phyloP scores from a whole-genome alignment of 345 rosid species.

The Excoecaria cochinchinensis region DNA sequence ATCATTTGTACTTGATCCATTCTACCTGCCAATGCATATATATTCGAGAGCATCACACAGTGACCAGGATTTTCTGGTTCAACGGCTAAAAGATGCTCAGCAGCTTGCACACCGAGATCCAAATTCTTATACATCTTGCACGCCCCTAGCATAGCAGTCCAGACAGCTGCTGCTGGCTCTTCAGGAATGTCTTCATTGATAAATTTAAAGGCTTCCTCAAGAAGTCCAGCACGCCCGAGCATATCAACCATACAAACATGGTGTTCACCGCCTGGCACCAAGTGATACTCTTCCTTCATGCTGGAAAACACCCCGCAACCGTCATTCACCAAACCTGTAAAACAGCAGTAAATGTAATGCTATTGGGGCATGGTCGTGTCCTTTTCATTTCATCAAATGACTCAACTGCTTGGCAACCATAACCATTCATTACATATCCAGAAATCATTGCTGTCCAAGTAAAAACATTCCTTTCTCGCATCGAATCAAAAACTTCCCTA shows the following conservation, averaged over 20 bases:
- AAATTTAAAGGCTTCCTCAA: constrained; percentile 59
- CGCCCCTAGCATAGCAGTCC: constrained; percentile 96
- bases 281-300: constrained; percentile 46
- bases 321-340: constrained; percentile 61
- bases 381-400: constrained; percentile 52
- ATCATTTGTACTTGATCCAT: constrained; percentile 62
- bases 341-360: constrained; percentile 70
- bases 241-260: constrained; percentile 79
- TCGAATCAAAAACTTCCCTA: constrained; percentile 56
- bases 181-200: constrained; percentile 41
- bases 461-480: constrained; percentile 66
- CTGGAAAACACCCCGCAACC: constrained; percentile 51
- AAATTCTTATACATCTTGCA: constrained; percentile 87
- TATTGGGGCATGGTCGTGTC: constrained; percentile 49
- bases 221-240: constrained; percentile 81
- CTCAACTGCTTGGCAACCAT: constrained; percentile 56
- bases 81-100: constrained; percentile 58
- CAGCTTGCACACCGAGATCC: constrained; percentile 68
- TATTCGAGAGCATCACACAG: constrained; percentile 80
- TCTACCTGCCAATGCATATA: constrained; percentile 72
- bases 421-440: constrained; percentile 76
- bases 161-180: constrained; percentile 62
- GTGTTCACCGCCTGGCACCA: constrained; percentile 70
- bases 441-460: constrained; percentile 93
- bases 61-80: constrained; percentile 93